Base-by-base conservation (phyloP, 2,329 filamentous ascomycete species). In the Aspergillus persii region DNA sequence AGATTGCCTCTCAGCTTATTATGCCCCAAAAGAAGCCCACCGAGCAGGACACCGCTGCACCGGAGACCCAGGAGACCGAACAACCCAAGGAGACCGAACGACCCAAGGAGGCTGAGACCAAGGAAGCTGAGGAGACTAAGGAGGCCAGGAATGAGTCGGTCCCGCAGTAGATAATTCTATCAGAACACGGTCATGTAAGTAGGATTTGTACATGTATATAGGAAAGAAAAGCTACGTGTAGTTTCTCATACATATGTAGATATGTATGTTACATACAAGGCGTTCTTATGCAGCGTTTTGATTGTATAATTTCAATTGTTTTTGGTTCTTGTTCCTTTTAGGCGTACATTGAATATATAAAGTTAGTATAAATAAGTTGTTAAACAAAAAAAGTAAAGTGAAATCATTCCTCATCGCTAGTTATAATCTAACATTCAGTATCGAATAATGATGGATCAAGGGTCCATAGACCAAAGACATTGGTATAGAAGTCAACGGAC, bases 361-460 rank as follows among this genome's bases (percentile, higher is more conserved):
- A 41, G 15, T n/a, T 4, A 41, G 36, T 31, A 31, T 5, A 31
- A 31, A 31, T 31, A 41, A 52, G 50, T 23, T 23, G 18, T 23
- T 23, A n/a, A 53, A 47, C 18, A 49, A 15, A 18, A 39, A 41
- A 30, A 30, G 58, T 48, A 54, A 54, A 41, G 50, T 60, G 60
- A 58, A 63, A 47, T 47, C 44, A 47, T 47, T 47, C 44, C 44
- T 47, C 44, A 47, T 47, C 44, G 44, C 18, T 52, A 33, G 50
- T 36, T 51, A 47, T 41, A 50, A 56, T 56, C 54, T 57, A 50
- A 52, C 54, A 41, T 15, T n/a, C 36, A 41, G 15, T 12, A 41
- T n/a, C 15, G 12, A 47, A 47, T 47, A 47, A 47, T 47, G 27
- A 8, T 47, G 12, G 27, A 47, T 27, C 44, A 27, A 15, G 18